Evolutionary conservation across 345 rosid genomes (phyloP), one percentile per base, ranked within the genome.

Genomic region (Excoecaria cochinchinensis): DNA sequence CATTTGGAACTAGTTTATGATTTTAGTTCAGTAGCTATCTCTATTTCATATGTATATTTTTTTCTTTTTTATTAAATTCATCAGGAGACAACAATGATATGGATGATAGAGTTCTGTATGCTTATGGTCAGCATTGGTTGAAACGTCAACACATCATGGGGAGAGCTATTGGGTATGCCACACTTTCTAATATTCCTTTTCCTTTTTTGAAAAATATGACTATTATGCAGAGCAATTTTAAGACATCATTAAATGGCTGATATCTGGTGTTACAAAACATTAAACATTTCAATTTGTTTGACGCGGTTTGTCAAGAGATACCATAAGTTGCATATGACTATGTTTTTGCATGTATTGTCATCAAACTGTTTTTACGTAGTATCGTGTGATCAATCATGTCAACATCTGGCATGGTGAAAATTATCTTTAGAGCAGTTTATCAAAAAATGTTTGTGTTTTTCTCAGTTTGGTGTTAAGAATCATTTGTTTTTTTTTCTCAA

Each of bases 91-190:
- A 89, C 78, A 95, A 95, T 83, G 74, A 83, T 65, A 89, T 81
- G 65, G 94, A 95, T 83, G 98, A 96, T 53, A 88, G 98, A 81
- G 85, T 87, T 80, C 84, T 95, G 17, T 93, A 91, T 84, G 97
- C 97, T 66, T 84, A 89, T 74, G 97, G 97, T 61, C 97, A 93
- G 83, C 82, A 76, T 36, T 96, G 98, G 97, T 92, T 93, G 79
- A 89, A 93, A 74, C 84, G 86, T 73, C 88, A 90, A 62, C 93
- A 90, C 78, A 91, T 95, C 60, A 89, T 93, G 95, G 97, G 98
- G 52, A 82, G 98, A 76, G 99, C 95, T 68, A 91, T 90, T 12
- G 99, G 97, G 97, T 92, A 90, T 82, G 51, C 53, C 60, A 44
- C 59, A 60, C 71, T 40, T 24, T 22, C 22, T 47, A 50, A 62